Evolutionary conservation across 495 filamentous ascomycete genomes (phyloP), one percentile per base, ranked within the genome.

Genomic region (Terfezia claveryi): DNA sequence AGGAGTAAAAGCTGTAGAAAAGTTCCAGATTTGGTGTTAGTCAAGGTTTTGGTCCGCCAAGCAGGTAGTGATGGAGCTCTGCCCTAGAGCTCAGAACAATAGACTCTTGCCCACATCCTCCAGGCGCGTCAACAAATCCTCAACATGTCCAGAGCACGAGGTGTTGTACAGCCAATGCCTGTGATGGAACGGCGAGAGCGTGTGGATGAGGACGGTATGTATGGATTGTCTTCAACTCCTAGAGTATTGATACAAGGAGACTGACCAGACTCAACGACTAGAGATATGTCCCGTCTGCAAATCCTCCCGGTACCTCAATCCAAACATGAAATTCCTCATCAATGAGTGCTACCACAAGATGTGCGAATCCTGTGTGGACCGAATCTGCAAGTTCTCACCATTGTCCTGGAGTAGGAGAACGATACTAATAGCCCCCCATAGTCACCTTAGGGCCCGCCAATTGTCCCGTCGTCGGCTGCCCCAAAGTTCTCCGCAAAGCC

Each of bases 271-370:
- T 32, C 27, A 32, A 32, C 27, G 7, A 32, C 27, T 67, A 53
- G 71, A 76, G 68, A 83, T 87, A 65, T 99, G 91, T 70, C 92
- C 88, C 49, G 83, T 95, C 61, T 99, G 91, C 81, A 94, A 93
- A 69, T 87, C 85, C 54, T 82, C 82, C 55, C 83, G 85, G 55
- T 96, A 96, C 73, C 79, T 96, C 64, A 96, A 94, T 71, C 80
- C 79, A 23, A 79, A 85, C 70, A 87, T 99, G 78, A 73, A 76
- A 53, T 94, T 99, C 70, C 82, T 92, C 58, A 85, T 96, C 68
- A 94, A 95, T 68, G 84, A 89, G 16, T 99, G 91, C 76, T 99
- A 96, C 74, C 91, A 99, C 76, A 85, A 83, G 58, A 94, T 99
- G 86, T 99, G 91, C 70, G 77, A 80, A 62, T 84, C 81, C 37